Evolutionary conservation across 2,329 filamentous ascomycete species (phyloP).

Genomic region (Camillea tinctor): DNA sequence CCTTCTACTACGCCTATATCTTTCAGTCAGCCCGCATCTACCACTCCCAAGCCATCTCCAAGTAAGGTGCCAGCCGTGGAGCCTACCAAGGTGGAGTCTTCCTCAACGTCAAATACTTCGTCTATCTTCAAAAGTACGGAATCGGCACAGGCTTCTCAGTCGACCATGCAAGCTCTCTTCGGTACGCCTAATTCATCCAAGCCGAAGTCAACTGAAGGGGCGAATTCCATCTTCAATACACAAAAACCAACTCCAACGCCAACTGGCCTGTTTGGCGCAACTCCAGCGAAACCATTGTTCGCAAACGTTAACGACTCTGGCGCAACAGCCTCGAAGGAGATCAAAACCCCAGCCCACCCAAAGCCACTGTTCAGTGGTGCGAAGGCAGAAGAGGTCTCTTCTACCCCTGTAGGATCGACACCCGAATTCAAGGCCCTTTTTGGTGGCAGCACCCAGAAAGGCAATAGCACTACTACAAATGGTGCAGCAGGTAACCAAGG

Average conservation of each 20-base stretch:
- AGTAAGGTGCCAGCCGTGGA: slow-evolving; percentile 23
- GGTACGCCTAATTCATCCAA: slow-evolving; percentile 18
- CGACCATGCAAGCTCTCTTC: slow-evolving; percentile 19
- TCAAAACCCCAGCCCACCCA: not conserved
- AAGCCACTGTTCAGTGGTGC: slow-evolving; percentile 4
- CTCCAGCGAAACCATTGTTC: slow-evolving; percentile 12
- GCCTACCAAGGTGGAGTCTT: slow-evolving; percentile 29
- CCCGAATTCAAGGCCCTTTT: slow-evolving; percentile 16
- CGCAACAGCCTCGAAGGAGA: slow-evolving; percentile 1
- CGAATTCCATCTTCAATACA: slow-evolving; percentile 23
- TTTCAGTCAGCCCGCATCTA: slow-evolving; percentile 20
- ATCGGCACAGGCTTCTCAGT: slow-evolving; percentile 7
- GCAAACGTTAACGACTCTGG: slow-evolving; percentile 13
- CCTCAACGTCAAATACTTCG: slow-evolving; percentile 28
- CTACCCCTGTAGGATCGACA: slow-evolving; percentile 9
- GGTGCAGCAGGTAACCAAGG: slow-evolving; percentile 4
- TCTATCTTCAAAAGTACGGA: slow-evolving; percentile 21
- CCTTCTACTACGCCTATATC: slow-evolving; percentile 31
- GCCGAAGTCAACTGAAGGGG: slow-evolving; percentile 14
- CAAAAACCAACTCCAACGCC: slow-evolving; percentile 18
- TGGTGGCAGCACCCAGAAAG: slow-evolving; percentile 8
- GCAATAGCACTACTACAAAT: slow-evolving; percentile 7
- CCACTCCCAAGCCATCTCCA: slow-evolving; percentile 9
- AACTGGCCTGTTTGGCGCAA: slow-evolving; percentile 15
- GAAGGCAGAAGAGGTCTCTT: slow-evolving; percentile 9